Evolutionary conservation across 1,139 yeast genomes (phyloP).

Genomic region (Suhomyces wounanorum): DNA sequence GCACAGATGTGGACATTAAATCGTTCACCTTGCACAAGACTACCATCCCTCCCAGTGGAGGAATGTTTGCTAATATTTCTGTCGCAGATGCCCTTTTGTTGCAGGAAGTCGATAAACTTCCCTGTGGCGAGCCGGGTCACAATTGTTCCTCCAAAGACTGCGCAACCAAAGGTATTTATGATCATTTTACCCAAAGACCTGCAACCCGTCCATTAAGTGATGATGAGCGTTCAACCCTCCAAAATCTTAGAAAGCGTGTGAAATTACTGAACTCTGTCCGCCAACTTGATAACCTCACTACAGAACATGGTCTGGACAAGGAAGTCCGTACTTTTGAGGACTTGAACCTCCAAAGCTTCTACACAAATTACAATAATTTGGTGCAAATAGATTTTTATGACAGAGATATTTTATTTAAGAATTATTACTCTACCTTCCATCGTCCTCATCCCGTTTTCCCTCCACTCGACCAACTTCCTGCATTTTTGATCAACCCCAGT

Average conservation of each 20-base stretch:
- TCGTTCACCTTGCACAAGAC: not conserved
- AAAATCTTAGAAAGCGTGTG: slow-evolving; percentile 12
- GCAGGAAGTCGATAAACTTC: slow-evolving; percentile 4
- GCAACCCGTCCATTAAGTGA: slow-evolving; percentile 2
- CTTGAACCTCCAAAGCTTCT: slow-evolving; percentile 9
- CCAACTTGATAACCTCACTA: slow-evolving; percentile 12
- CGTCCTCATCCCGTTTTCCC: slow-evolving; percentile 49
- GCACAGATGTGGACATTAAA: not conserved
- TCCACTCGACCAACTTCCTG: slow-evolving; percentile 29
- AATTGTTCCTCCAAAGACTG: slow-evolving; percentile 3
- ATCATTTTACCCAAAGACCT: slow-evolving; percentile 4
- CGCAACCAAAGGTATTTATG: slow-evolving; percentile 5
- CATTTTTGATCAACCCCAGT: slow-evolving; percentile 31
- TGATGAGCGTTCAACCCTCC: slow-evolving; percentile 8
- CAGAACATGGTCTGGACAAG: slow-evolving; percentile 5
- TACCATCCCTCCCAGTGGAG: slow-evolving; percentile 1
- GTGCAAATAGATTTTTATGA: slow-evolving; percentile 10
- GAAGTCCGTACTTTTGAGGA: slow-evolving; percentile 4
- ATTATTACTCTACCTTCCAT: slow-evolving; percentile 42
- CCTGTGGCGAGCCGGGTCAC: slow-evolving; percentile 6
- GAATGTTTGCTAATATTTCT: slow-evolving; percentile 2
- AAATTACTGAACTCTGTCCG: slow-evolving; percentile 13
- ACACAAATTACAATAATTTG: slow-evolving; percentile 8
- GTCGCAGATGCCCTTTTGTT: slow-evolving; percentile 2
- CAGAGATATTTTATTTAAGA: slow-evolving; percentile 27